These are phyloP conservation scores for Globisporangium irregulare DNA, from an alignment of 352 stramenopile species.

Conservation along the genomic window DNA sequence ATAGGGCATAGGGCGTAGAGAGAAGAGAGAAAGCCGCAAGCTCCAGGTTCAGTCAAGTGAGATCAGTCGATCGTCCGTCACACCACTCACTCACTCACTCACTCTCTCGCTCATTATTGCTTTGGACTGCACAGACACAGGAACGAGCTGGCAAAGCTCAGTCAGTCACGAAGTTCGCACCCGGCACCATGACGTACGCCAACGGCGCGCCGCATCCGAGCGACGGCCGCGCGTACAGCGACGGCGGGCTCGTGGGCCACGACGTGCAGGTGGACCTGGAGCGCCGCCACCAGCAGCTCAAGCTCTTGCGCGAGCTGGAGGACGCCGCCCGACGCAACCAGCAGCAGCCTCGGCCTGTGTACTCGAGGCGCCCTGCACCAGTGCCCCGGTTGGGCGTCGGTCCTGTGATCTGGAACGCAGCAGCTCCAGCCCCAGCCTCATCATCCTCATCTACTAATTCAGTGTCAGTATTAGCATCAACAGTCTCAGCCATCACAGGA, in stretches of 20 bases:
- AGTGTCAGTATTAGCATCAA: background rate
- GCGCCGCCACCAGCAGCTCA: conserved; percentile 10
- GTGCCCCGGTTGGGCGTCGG: background rate
- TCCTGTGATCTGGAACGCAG: conserved; percentile 13
- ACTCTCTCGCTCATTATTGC: background rate
- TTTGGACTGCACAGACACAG: background rate
- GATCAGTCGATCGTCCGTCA: background rate
- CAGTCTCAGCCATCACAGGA: background rate
- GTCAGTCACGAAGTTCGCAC: background rate
- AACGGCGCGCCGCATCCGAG: background rate
- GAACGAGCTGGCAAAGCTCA: no score
- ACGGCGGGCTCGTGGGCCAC: conserved; percentile 5
- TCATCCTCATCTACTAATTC: background rate
- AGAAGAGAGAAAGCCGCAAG: background rate
- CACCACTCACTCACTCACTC: background rate
- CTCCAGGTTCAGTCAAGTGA: background rate
- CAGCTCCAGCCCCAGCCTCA: background rate
- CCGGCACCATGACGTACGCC: conserved; percentile 8
- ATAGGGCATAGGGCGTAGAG: background rate
- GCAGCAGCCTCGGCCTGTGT: background rate
- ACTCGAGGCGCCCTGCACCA: background rate
- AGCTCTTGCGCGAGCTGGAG: conserved; percentile 7
- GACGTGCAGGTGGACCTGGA: background rate
- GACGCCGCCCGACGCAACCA: background rate
- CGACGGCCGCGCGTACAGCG: conserved; percentile 4